A percentile compares a stretch with the other conserved stretches of the same genome.
Conservation (phyloP, 2,329 filamentous ascomycete genomes). For the Dactylellina drechsleri region DNA sequence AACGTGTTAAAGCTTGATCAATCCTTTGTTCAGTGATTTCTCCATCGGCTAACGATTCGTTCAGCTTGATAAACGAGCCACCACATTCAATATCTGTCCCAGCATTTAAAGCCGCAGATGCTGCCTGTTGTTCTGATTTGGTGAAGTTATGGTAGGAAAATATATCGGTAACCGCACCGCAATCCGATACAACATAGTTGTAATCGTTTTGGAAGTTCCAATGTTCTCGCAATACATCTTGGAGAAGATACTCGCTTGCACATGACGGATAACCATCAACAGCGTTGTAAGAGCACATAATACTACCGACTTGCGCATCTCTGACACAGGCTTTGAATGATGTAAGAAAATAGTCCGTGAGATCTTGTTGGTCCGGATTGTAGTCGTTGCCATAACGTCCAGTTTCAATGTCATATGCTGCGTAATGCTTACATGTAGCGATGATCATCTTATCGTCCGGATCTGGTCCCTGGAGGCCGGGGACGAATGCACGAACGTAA, state of each 20-base stretch:
- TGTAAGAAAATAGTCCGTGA: conserved; percentile 64
- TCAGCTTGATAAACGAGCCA: conserved; percentile 54
- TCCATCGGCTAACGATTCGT: conserved; percentile 6
- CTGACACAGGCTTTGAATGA: conserved; percentile 72
- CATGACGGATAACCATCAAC: conserved; percentile 75
- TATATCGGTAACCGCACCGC: conserved; percentile 71
- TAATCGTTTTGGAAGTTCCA: conserved; percentile 73
- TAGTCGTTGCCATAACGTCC: conserved; percentile 69
- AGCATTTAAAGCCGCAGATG: conserved; percentile 60
- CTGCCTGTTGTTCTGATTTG: conserved; percentile 60
- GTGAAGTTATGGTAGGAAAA: conserved; percentile 60
- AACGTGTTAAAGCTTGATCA: conserved; percentile 66
- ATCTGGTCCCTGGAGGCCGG: conserved; percentile 67
- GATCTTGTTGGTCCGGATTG: conserved; percentile 70
- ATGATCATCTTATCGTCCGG: conserved; percentile 64
- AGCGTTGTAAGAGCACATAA: conserved; percentile 73
- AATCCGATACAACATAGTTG: conserved; percentile 74
- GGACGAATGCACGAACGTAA: conserved; percentile 68
- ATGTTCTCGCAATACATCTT: conserved; percentile 72
- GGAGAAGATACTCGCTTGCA: conserved; percentile 71
- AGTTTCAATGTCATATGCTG: conserved; percentile 67
- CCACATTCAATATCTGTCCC: conserved; percentile 62
- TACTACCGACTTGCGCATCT: conserved; percentile 68
- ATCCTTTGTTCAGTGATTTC: conserved; percentile 57
- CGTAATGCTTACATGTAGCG: conserved; percentile 71